Percentiles rank a stretch among this genome's conserved stretches.
phyloP scores from a whole-genome alignment of 768 basidiomycete genomes.

The Suillus luteus region DNA sequence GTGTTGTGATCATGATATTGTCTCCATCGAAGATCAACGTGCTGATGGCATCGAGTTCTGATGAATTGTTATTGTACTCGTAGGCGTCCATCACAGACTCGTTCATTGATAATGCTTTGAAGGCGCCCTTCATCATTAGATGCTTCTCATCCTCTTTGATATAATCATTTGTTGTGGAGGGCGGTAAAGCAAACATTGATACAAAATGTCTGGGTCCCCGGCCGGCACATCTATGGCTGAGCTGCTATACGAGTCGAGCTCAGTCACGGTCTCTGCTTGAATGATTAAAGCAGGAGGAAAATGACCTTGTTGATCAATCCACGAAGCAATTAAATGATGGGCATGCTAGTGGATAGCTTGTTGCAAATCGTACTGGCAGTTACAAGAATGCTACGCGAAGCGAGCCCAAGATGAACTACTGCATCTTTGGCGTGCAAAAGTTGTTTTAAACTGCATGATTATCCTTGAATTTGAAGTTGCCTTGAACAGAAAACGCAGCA shows the following conservation, averaged over 20 bases:
- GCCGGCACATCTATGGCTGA: not conserved
- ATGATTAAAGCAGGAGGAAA: not conserved
- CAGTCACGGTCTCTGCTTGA: not conserved
- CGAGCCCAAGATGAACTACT: not conserved
- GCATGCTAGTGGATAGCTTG: not conserved
- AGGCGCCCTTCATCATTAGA: not conserved
- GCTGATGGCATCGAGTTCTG: not conserved
- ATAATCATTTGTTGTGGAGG: not conserved
- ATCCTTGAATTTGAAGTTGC: too few relatives aligned
- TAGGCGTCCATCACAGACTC: not conserved
- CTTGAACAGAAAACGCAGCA: not conserved
- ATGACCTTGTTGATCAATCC: slow-evolving; percentile 1
- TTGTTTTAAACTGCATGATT: not conserved
- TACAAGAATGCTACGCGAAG: not conserved
- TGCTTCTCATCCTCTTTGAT: not conserved
- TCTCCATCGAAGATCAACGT: not conserved
- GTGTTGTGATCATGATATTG: not conserved
- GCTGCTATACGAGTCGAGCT: not conserved
- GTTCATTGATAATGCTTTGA: not conserved
- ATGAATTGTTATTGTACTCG: not conserved
- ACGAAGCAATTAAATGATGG: not conserved
- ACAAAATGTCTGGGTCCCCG: too few relatives aligned
- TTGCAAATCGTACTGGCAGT: not conserved
- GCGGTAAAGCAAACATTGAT: not conserved
- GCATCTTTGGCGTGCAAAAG: not conserved